These are phyloP conservation scores for Fusarium illudens DNA, from an alignment of 2,329 filamentous ascomycete genomes.

Conservation along the genomic window DNA sequence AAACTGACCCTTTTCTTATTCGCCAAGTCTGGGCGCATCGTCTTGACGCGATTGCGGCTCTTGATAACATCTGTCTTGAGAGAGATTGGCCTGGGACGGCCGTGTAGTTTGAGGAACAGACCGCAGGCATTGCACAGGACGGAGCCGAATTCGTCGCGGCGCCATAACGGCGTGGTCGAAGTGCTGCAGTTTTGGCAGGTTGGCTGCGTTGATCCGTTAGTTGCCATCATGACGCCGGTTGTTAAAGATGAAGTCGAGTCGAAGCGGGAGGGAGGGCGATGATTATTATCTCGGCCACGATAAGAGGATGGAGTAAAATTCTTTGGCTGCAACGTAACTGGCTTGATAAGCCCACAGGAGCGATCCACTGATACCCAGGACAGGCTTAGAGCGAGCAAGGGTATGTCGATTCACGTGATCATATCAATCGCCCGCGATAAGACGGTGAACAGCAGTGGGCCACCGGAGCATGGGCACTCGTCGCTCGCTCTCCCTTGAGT, in stretches of 20 bases:
- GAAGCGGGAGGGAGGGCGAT: conserved; percentile 43
- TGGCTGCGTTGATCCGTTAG: conserved; percentile 78
- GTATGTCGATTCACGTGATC: conserved; percentile 44
- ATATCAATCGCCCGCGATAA: conserved; percentile 36
- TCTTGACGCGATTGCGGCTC: conserved; percentile 97
- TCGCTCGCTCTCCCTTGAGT: neutral
- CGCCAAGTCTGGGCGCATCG: conserved; percentile 76
- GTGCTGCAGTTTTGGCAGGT: conserved; percentile 97
- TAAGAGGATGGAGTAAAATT: conserved; percentile 51
- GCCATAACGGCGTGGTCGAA: conserved; percentile 95
- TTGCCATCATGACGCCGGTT: conserved; percentile 59
- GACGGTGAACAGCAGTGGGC: conserved; percentile 9
- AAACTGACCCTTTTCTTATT: conserved; percentile 81
- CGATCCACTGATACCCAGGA: conserved; percentile 27
- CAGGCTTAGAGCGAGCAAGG: conserved; percentile 33
- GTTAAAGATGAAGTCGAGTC: conserved; percentile 44
- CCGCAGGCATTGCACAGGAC: conserved; percentile 99
- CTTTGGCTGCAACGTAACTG: conserved; percentile 43
- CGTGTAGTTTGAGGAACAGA: conserved; percentile 95
- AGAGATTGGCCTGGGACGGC: conserved; percentile 89
- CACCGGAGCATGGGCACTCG: conserved; percentile 7
- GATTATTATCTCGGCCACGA: conserved; percentile 50
- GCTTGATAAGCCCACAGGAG: conserved; percentile 47
- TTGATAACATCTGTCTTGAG: conserved; percentile 99
- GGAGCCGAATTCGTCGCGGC: conserved; percentile 92